Evolutionary conservation across 2,329 filamentous ascomycete species (phyloP), one percentile per base, ranked within the genome.

Genomic region (Fusarium sp.): DNA sequence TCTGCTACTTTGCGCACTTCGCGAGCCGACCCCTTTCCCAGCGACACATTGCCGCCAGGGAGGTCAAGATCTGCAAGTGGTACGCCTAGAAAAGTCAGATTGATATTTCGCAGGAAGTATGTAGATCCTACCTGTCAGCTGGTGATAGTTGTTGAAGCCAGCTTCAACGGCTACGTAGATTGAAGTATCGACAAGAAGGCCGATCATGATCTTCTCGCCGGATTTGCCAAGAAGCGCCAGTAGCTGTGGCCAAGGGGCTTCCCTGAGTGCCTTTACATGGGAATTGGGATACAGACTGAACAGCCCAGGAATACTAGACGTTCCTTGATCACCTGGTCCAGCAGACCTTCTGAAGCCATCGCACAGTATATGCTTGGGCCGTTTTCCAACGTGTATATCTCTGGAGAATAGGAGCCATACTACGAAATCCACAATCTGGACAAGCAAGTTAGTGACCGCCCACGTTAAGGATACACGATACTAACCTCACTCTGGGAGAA

Each of bases 341-440:
- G 72, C 71, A 27, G 81, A 77, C 71, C 85, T 88, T 73, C 91
- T 88, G 74, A 91, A 97, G 25, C 95, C 95, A 83, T 97, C 91
- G 72, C 93, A 94, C 7, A 99, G 86, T 8, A 97, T 75, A 80
- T 98, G 93, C 53, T 88, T 86, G 3, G 91, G 90, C 75, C 86
- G 87, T 52, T 68, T 38, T 12, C 70, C 83, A 78, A 62, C 80
- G 80, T 29, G 77, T 32, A 84, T 81, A 18, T 83, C 80, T 71
- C 87, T 85, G 15, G 87, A 88, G 78, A 97, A 97, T 3, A 97
- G 83, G 12, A 88, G 84, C 88, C 91, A 94, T 44, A 98, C 88
- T 29, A 88, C 87, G 78, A 92, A 94, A 75, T 94, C 91, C 45
- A 95, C 85, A 72, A 95, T 87, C 91, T 94, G 72, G 55, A n/a